Evolutionary conservation across 2,329 filamentous ascomycete species (phyloP).

Genomic region (Cryphonectria japonica): DNA sequence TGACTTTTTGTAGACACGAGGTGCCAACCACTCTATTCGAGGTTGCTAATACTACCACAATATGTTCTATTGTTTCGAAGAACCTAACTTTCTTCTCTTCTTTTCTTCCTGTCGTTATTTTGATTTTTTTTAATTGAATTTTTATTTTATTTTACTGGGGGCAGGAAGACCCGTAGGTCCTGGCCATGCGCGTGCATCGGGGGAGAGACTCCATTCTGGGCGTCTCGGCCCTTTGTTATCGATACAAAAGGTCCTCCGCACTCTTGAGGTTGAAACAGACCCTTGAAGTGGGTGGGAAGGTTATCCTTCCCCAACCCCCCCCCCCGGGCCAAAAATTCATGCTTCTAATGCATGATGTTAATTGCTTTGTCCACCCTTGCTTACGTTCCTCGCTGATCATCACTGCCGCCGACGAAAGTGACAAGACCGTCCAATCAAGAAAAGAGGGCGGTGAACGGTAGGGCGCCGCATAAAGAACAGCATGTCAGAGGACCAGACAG

Average conservation of each 20-base stretch:
- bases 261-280: conserved; percentile 25
- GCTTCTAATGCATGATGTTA: conserved; percentile 4
- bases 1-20: background rate
- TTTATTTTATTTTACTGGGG: background rate
- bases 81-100: conserved; percentile 1
- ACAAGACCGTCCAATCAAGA: background rate
- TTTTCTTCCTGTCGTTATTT: background rate
- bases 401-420: conserved; percentile 4
- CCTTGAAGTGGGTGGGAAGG: conserved; percentile 16
- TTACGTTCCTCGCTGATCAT: conserved; percentile 9
- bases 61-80: background rate
- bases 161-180: background rate
- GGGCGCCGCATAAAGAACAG: conserved; percentile 22
- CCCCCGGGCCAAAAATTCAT: conserved; percentile 4
- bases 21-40: conserved; percentile 7
- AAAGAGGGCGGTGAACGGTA: conserved; percentile 19
- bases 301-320: background rate
- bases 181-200: conserved; percentile 6
- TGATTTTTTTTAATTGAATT: background rate
- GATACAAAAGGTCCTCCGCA: conserved; percentile 3
- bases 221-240: conserved; percentile 17
- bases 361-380: background rate
- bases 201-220: conserved; percentile 12
- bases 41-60: background rate
- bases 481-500: conserved; percentile 6